These are phyloP conservation scores for Calonectria naviculata DNA, from an alignment of 2,329 filamentous ascomycete genomes.

Conservation along the genomic window DNA sequence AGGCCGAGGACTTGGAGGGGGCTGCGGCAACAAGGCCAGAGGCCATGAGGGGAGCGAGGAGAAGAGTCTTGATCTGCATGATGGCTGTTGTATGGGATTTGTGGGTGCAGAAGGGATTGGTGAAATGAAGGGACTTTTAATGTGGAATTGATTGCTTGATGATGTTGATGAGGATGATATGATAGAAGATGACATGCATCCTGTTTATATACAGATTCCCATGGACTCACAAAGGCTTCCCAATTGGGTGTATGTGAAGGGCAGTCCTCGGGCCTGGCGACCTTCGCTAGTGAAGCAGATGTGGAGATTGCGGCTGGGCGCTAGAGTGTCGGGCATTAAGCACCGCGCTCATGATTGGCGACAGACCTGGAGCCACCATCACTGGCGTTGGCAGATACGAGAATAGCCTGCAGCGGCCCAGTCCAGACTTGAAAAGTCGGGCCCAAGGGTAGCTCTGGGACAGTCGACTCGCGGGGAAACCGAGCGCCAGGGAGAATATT, in stretches of 20 bases:
- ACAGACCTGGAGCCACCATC: neutral
- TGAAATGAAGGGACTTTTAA: too few species aligned
- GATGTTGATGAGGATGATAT: neutral
- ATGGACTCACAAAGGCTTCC: too few species aligned
- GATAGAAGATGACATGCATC: neutral
- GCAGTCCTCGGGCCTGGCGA: neutral
- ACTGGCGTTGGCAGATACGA: neutral
- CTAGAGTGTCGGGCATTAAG: neutral
- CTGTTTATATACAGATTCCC: neutral
- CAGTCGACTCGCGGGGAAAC: neutral
- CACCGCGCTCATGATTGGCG: neutral
- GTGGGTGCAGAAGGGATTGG: too few species aligned
- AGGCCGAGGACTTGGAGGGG: slow-evolving; percentile 47
- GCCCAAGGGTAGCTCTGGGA: neutral
- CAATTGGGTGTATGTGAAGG: neutral
- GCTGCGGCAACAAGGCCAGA: slow-evolving; percentile 41
- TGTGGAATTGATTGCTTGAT: neutral
- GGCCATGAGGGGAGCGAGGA: slow-evolving; percentile 38
- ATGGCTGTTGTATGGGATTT: neutral
- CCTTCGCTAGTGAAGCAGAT: neutral
- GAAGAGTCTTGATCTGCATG: slow-evolving; percentile 43
- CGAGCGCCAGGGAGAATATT: neutral
- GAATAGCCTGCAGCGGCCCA: neutral
- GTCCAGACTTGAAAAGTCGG: neutral
- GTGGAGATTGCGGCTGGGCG: neutral